Conservation (phyloP, 805 yeast genomes). For the Hyphopichia homilentoma region DNA sequence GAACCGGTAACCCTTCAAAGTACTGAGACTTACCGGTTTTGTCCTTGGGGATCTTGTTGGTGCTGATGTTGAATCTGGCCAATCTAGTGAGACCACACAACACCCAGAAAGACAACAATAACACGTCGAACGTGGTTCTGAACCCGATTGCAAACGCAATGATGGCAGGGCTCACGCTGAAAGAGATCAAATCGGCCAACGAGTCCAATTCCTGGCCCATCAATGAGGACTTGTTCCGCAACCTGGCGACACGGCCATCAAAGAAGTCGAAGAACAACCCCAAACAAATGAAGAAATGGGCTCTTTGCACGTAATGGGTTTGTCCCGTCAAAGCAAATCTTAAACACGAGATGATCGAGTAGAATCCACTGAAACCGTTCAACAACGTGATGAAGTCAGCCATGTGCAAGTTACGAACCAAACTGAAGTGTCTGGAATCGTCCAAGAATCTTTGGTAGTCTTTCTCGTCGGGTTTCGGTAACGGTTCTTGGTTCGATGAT, state of each 20-base stretch:
- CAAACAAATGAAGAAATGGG: conserved; percentile 82
- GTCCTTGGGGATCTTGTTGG: conserved; percentile 89
- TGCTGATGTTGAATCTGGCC: conserved; percentile 94
- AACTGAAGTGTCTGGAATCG: conserved; percentile 81
- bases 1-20: conserved; percentile 97
- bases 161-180: conserved; percentile 94
- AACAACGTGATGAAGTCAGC: conserved; percentile 95
- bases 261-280: conserved; percentile 95
- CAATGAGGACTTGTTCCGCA: conserved; percentile 84
- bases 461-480: conserved; percentile 72
- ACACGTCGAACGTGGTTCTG: conserved; percentile 76
- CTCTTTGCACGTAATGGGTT: conserved; percentile 74
- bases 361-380: conserved; percentile 92
- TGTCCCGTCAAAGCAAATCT: conserved; percentile 72
- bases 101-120: conserved; percentile 77
- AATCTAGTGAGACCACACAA: conserved; percentile 90
- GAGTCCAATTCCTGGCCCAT: conserved; percentile 99
- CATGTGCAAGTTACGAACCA: conserved; percentile 84
- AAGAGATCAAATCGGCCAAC: conserved; percentile 89
- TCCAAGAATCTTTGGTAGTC: conserved; percentile 78
- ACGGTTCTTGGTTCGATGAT: conserved; percentile 51
- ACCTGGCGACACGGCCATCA: conserved; percentile 95
- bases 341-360: conserved; percentile 80
- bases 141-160: conserved; percentile 91
- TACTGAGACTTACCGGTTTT: conserved; percentile 79